phyloP scores from a whole-genome alignment of 768 basidiomycete genomes.

The Gloeophyllum trabeum region DNA sequence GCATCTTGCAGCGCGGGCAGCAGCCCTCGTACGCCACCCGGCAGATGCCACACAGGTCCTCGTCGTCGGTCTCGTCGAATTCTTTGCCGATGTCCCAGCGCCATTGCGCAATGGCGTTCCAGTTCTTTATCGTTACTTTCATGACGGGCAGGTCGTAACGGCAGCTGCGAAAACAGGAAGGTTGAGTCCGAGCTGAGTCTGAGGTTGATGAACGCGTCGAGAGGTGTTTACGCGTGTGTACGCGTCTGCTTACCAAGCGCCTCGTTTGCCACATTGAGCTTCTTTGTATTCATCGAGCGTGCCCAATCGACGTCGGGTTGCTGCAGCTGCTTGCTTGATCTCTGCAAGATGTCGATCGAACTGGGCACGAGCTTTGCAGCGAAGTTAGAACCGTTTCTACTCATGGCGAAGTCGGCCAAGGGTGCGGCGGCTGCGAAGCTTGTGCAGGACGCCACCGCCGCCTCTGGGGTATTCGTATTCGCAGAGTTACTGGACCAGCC shows the following conservation, averaged over 20 bases:
- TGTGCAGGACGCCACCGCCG: slow-evolving; percentile 75
- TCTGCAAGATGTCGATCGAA: slow-evolving; percentile 40
- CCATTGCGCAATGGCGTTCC: slow-evolving; percentile 88
- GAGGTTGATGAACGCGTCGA: neutral
- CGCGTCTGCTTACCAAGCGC: neutral
- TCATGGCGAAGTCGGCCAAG: slow-evolving; percentile 87
- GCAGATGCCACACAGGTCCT: slow-evolving; percentile 79
- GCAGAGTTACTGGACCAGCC: slow-evolving; percentile 76
- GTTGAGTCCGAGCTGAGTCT: neutral
- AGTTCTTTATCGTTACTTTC: slow-evolving; percentile 77
- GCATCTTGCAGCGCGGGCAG: slow-evolving; percentile 92
- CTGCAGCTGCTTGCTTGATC: neutral
- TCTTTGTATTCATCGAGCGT: no score
- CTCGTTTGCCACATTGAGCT: neutral
- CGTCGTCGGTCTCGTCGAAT: slow-evolving; percentile 38
- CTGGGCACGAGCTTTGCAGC: slow-evolving; percentile 48
- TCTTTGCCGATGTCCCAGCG: slow-evolving; percentile 54
- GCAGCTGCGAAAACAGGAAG: no score
- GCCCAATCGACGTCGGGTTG: no score
- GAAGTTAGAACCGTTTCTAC: slow-evolving; percentile 80
- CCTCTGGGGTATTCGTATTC: slow-evolving; percentile 88
- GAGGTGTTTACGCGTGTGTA: neutral
- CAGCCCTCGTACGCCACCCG: slow-evolving; percentile 88
- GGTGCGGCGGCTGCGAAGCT: slow-evolving; percentile 90
- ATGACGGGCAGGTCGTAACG: no score